Evolutionary conservation across 78 protist genomes (phyloP), one percentile per base, ranked within the genome.

Genomic region (Protostelium mycophagum): DNA sequence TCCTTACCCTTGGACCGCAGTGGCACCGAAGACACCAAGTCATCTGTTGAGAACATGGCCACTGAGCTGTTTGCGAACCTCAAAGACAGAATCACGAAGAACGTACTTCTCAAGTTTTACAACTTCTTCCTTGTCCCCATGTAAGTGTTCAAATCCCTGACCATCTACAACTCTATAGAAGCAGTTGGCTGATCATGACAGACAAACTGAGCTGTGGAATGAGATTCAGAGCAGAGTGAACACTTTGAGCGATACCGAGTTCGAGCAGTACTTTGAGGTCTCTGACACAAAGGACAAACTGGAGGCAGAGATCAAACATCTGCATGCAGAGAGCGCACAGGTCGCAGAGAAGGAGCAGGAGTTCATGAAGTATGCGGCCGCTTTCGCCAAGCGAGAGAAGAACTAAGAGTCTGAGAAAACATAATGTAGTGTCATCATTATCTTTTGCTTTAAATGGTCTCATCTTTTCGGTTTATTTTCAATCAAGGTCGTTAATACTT

Each of bases 51-150:
- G 89, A 89, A 91, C 35, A 83, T 94, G 83, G 89, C 96, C 0
- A 91, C 90, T 0, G 89, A 89, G 83, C 86, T 89, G 34, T 94
- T 94, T 38, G 92, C 84, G 39, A 38, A 86, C n/a, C 88, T 94
- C 88, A 88, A 93, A 63, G 90, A 89, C 29, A 86, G 96, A 73
- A 91, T 94, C 88, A 94, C 96, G 28, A 89, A 90, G 85, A 94
- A 94, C 51, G 94, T 94, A n/a, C 73, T 94, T 23, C 73, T 94
- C n/a, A 91, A 91, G 85, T 91, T 94, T 88, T 94, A 91, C 63
- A 94, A 94, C 89, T 94, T 91, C 94, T 94, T 94, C 86, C 63
- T 94, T 83, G 95, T 94, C 28, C 96, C 96, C 87, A 91, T 94
- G 94, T 86, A n/a, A 29, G 88, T 5, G 35, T 35, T 16, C 5